phyloP scores from a whole-genome alignment of 345 rosid species.

The Microcos paniculata region DNA sequence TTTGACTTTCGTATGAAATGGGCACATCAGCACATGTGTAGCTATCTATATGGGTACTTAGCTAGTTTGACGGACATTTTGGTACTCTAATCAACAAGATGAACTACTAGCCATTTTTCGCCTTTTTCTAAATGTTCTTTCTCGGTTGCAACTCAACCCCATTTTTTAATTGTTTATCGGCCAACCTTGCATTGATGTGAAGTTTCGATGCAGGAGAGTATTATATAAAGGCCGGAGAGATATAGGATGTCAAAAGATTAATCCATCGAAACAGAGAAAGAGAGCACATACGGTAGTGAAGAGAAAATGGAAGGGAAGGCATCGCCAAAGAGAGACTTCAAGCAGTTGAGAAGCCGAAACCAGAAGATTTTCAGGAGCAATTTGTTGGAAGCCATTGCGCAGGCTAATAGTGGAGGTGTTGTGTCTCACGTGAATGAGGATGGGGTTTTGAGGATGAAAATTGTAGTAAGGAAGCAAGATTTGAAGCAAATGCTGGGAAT shows the following conservation, averaged over 20 bases:
- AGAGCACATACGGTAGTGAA: not conserved
- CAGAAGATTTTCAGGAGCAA: constrained; percentile 27
- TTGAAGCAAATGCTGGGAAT: constrained; percentile 38
- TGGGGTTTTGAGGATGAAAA: constrained; percentile 41
- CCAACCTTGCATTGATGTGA: constrained; percentile 15
- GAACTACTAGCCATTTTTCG: not conserved
- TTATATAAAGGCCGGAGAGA: not conserved
- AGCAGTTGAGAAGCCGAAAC: constrained; percentile 5
- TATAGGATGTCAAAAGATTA: not conserved
- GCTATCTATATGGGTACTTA: not conserved
- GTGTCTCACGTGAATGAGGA: constrained; percentile 26
- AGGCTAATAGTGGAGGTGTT: constrained; percentile 18
- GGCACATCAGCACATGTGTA: not conserved
- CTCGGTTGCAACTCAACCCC: not conserved
- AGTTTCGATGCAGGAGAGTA: too few relatives aligned
- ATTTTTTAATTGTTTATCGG: not conserved
- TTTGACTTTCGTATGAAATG: not conserved
- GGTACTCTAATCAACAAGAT: constrained; percentile 6
- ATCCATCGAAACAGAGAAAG: not conserved
- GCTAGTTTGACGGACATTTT: not conserved
- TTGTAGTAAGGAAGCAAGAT: constrained; percentile 47
- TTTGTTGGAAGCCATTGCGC: constrained; percentile 23
- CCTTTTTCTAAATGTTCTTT: not conserved
- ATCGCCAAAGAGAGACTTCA: constrained; percentile 29
- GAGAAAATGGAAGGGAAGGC: constrained; percentile 26